A percentile compares a stretch with the other conserved stretches of the same genome.
These are phyloP conservation scores for Oidium heveae DNA, from an alignment of 2,329 filamentous ascomycete genomes.

Conservation along the genomic window DNA sequence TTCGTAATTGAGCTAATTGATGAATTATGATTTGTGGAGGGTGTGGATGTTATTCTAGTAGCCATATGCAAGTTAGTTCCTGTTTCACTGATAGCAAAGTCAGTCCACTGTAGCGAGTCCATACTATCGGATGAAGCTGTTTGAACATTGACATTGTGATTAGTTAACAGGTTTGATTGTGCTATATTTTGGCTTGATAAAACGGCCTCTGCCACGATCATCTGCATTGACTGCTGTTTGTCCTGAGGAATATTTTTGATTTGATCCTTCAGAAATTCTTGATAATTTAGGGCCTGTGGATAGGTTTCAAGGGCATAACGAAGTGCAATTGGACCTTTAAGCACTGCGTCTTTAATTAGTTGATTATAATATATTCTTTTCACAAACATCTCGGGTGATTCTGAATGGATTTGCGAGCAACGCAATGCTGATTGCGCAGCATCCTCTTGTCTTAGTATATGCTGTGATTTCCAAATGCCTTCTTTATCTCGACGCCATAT, in stretches of 20 bases:
- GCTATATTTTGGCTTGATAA: neutral
- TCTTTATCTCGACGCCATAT: conserved; percentile 77
- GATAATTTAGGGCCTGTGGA: conserved; percentile 7
- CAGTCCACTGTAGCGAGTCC: neutral
- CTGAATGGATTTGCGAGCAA: conserved; percentile 2
- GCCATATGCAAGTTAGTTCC: neutral
- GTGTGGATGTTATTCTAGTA: neutral
- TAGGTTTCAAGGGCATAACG: conserved; percentile 7
- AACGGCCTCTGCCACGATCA: neutral
- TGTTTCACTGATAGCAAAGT: neutral
- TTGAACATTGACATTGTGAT: neutral
- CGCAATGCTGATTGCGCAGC: conserved; percentile 26
- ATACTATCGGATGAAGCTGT: neutral
- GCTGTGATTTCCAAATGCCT: conserved; percentile 60
- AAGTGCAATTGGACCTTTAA: conserved; percentile 22
- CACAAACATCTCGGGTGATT: conserved; percentile 13
- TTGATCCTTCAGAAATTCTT: conserved; percentile 3
- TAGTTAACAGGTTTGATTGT: neutral
- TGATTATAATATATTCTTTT: conserved; percentile 18
- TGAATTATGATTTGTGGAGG: neutral
- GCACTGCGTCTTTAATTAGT: conserved; percentile 27
- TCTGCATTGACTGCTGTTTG: neutral
- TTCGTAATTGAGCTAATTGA: neutral
- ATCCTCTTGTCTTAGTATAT: conserved; percentile 51
- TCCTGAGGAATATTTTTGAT: conserved; percentile 4